Base-by-base conservation (phyloP, 2,329 filamentous ascomycete species). In the Corynespora cassiicola region DNA sequence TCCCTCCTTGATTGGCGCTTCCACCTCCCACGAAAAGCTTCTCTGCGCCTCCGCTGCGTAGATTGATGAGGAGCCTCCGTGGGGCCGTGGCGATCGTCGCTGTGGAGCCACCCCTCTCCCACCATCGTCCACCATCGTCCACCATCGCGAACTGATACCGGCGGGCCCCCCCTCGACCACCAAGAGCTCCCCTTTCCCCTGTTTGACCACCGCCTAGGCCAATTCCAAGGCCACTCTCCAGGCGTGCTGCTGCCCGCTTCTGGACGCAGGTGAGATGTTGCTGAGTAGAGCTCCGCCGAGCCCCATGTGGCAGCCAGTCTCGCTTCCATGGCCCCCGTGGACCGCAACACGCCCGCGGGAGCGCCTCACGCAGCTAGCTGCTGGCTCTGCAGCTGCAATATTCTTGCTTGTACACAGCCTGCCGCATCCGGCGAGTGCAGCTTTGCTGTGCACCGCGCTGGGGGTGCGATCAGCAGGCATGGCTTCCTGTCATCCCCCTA, bases 401-500 rank as follows among this genome's bases (percentile, higher is more conserved):
- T 15, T 31, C 32, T 26, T 36, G 30, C 28, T 14, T 34, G 30
- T 28, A 38, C 36, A 39, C 33, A 44, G 33, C 18, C 26, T 37
- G 35, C 22, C 33, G 14, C 11, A 33, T 42, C 16, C 14, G 39
- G 24, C 29, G 21, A 20, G 6, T 14, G 29, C 19, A 10, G 39
- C 17, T 8, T 14, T 3, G 18, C 4, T 12, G 18, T 15, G 11
- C 10, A 17, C 25, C 33, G 14, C 25, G 5, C 25, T 22, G 37
- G n/a, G 34, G 36, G 15, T 17, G 39, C 39, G 36, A 50, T 50
- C 36, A 37, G 25, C 47, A 45, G 39, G 14, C n/a, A 31, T 43
- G 24, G 37, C 42, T 46, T 32, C 31, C 40, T 48, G 45, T 45
- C 40, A 52, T 42, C 35, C 43, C 39, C 21, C 42, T 44, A 42